phyloP scores from a whole-genome alignment of 2,329 filamentous ascomycete genomes.

The Botryotinia globosa region DNA sequence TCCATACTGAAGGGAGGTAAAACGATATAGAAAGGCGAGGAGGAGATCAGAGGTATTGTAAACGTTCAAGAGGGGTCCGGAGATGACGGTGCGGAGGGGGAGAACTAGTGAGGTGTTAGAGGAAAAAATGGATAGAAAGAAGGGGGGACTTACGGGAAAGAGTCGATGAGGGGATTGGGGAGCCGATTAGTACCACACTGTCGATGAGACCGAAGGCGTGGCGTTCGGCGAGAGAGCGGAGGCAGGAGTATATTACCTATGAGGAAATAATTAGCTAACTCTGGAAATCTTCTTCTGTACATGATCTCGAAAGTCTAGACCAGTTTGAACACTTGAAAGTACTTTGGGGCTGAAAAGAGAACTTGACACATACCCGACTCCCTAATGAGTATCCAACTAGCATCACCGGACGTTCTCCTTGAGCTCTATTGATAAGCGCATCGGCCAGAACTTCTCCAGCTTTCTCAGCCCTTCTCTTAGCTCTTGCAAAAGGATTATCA shows the following conservation, averaged over 20 bases:
- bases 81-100: constrained; percentile 72
- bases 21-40: constrained; percentile 83
- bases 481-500: constrained; percentile 61
- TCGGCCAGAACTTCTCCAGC: constrained; percentile 61
- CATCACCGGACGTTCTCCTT: neutral
- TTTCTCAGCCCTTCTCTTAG: constrained; percentile 57
- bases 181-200: constrained; percentile 73
- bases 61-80: constrained; percentile 84
- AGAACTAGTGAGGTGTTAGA: constrained; percentile 72
- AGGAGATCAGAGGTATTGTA: constrained; percentile 86
- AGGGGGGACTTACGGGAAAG: constrained; percentile 61
- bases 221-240: constrained; percentile 57
- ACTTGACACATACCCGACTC: neutral
- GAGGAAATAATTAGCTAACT: constrained; percentile 40
- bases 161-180: constrained; percentile 60
- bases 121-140: constrained; percentile 72
- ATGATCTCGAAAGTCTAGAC: neutral
- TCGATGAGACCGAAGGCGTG: constrained; percentile 64
- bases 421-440: constrained; percentile 51
- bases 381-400: neutral
- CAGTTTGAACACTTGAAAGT: constrained; percentile 44
- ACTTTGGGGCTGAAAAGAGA: neutral
- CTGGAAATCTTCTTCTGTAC: neutral
- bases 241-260: constrained; percentile 61
- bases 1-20: constrained; percentile 75